Conservation (phyloP, 169 alveolate genomes). For the Eimeria brunetti region DNA sequence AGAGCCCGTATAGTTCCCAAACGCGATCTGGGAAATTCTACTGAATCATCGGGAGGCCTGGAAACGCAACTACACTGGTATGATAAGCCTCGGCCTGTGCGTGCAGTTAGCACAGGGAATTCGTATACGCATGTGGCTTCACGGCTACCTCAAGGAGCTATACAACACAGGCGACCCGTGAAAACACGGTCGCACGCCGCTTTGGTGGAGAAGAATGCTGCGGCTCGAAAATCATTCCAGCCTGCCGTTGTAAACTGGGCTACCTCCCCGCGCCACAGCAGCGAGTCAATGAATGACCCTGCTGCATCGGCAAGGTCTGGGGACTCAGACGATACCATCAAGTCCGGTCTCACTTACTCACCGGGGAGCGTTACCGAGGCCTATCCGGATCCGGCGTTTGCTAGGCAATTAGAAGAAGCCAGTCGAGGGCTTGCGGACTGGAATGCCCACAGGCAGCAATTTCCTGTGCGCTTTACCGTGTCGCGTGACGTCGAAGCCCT, state of each 20-base stretch:
- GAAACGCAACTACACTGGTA: background rate
- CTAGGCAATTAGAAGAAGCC: background rate
- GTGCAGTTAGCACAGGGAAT: slow-evolving; percentile 48
- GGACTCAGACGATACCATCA: slow-evolving; percentile 10
- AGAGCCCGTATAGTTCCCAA: background rate
- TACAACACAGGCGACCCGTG: slow-evolving; percentile 36
- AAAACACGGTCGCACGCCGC: background rate
- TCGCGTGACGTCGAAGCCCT: slow-evolving; percentile 14
- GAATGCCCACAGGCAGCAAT: background rate
- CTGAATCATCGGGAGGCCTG: slow-evolving; percentile 18
- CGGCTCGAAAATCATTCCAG: background rate
- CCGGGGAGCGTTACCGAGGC: background rate
- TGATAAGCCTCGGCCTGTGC: slow-evolving; percentile 56
- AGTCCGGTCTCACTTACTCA: background rate
- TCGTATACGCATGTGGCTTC: slow-evolving; percentile 64
- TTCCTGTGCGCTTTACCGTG: slow-evolving; percentile 2
- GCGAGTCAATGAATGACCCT: slow-evolving; percentile 24
- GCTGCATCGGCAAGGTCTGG: slow-evolving; percentile 51
- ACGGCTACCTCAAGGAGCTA: slow-evolving; percentile 61
- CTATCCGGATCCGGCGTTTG: background rate
- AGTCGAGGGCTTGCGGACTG: background rate
- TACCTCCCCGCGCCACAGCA: background rate
- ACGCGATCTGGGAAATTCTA: slow-evolving; percentile 1
- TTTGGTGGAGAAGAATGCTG: background rate
- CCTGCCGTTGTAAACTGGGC: background rate